These are phyloP conservation scores for Coemansia sp. DNA, from an alignment of 192 early-diverging fungal genomes.

Conservation along the genomic window DNA sequence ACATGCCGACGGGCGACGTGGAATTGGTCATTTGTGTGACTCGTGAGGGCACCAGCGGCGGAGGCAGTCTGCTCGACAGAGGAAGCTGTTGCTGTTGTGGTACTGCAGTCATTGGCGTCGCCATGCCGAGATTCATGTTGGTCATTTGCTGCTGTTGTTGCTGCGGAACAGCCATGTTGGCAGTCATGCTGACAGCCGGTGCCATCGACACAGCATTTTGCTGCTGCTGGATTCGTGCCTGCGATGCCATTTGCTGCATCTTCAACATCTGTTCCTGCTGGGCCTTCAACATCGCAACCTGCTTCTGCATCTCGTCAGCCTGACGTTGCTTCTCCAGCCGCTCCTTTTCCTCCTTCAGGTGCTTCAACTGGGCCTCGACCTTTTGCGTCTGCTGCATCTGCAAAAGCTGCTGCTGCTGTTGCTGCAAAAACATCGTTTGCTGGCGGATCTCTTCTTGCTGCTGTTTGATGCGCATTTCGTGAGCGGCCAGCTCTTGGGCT, in stretches of 20 bases:
- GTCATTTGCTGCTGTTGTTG: conserved; percentile 15
- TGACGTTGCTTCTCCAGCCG: conserved; percentile 46
- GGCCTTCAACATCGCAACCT: conserved; percentile 33
- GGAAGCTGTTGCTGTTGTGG: conserved; percentile 23
- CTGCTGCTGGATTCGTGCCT: conserved; percentile 17
- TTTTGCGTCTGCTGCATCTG: conserved; percentile 55
- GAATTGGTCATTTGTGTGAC: conserved; percentile 17
- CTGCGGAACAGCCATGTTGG: conserved; percentile 12
- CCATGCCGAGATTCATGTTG: conserved; percentile 10
- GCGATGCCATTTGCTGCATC: conserved; percentile 54
- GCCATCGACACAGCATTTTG: conserved; percentile 1
- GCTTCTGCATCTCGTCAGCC: conserved; percentile 39
- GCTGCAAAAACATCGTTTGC: conserved; percentile 47
- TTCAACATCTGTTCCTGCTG: conserved; percentile 54
- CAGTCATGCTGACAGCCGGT: neutral
- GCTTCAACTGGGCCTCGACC: conserved; percentile 52
- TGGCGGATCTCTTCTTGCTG: conserved; percentile 52
- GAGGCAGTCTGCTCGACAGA: conserved; percentile 41
- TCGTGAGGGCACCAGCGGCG: conserved; percentile 41
- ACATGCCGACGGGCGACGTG: conserved; percentile 23
- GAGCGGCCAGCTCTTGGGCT: conserved; percentile 46
- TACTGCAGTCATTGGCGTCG: conserved; percentile 11
- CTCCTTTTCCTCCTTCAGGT: conserved; percentile 48
- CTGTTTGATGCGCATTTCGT: conserved; percentile 42
- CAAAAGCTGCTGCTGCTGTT: conserved; percentile 50